These are phyloP conservation scores for Taxillus chinensis DNA, from an alignment of 164 flowering plant genomes.

Conservation along the genomic window DNA sequence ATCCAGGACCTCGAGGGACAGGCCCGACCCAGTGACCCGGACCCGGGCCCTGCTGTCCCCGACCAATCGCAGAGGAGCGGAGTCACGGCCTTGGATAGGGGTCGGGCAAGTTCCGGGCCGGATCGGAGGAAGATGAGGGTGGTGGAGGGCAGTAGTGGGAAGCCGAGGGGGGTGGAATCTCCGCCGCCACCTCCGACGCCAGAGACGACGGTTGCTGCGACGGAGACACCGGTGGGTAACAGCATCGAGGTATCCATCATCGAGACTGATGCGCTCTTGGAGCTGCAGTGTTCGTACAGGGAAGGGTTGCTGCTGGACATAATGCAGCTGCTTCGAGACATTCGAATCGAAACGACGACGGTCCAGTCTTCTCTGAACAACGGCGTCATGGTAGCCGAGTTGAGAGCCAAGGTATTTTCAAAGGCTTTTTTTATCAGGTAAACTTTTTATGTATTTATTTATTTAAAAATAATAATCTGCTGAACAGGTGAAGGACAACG, in stretches of 20 bases:
- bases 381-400: slow-evolving; percentile 62
- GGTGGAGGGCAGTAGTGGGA: slow-evolving; percentile 36
- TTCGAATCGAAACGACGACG: slow-evolving; percentile 51
- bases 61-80: slow-evolving; percentile 13
- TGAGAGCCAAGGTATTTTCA: slow-evolving; percentile 76
- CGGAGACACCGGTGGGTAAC: slow-evolving; percentile 11
- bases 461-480: not conserved
- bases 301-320: slow-evolving; percentile 75
- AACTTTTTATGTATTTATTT: too few relatives aligned
- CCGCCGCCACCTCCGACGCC: slow-evolving; percentile 1
- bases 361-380: slow-evolving; percentile 55
- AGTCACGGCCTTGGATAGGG: slow-evolving; percentile 11
- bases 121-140: slow-evolving; percentile 59
- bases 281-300: slow-evolving; percentile 57
- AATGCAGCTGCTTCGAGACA: slow-evolving; percentile 56
- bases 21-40: slow-evolving; percentile 31
- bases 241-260: slow-evolving; percentile 80
- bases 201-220: slow-evolving; percentile 2
- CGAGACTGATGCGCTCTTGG: slow-evolving; percentile 76
- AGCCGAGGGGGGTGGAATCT: slow-evolving; percentile 29
- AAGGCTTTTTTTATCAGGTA: not conserved
- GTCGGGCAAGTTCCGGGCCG: slow-evolving; percentile 9
- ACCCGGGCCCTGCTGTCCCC: slow-evolving; percentile 13
- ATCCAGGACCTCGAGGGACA: slow-evolving; percentile 71
- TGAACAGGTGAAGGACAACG: slow-evolving; percentile 62